A percentile compares a stretch with the other conserved stretches of the same genome.
Conservation (phyloP, 2,329 filamentous ascomycete genomes). For the Myriosclerotinia curreyana region DNA sequence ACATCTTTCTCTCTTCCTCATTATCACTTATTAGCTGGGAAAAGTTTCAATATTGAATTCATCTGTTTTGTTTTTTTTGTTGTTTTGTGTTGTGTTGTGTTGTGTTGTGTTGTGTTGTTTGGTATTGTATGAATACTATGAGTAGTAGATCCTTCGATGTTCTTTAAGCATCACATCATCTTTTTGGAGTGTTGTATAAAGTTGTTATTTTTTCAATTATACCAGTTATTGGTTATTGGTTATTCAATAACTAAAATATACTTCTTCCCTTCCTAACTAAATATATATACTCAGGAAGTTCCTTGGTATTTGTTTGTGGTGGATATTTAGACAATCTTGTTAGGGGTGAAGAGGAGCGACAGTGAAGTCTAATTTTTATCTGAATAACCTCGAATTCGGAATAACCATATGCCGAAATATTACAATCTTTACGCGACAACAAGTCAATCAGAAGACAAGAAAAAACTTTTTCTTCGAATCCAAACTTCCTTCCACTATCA, state of each 20-base stretch:
- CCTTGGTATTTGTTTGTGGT: background rate
- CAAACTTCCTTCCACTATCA: background rate
- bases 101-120: background rate
- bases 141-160: background rate
- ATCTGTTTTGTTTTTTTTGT: background rate
- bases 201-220: background rate
- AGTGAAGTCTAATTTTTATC: constrained; percentile 9
- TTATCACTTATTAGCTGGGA: background rate
- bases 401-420: background rate
- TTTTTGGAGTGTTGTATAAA: background rate
- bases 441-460: background rate
- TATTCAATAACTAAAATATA: background rate
- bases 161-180: background rate
- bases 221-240: background rate
- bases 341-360: constrained; percentile 4
- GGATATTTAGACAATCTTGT: background rate
- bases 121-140: background rate
- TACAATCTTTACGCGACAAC: background rate
- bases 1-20: background rate
- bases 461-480: background rate
- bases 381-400: constrained; percentile 11
- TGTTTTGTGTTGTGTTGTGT: no score
- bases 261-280: background rate
- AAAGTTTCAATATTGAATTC: background rate
- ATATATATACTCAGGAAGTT: background rate